Base-by-base conservation (phyloP, 192 early-diverging fungal genomes). In the Rhizoclosmatium globosum region DNA sequence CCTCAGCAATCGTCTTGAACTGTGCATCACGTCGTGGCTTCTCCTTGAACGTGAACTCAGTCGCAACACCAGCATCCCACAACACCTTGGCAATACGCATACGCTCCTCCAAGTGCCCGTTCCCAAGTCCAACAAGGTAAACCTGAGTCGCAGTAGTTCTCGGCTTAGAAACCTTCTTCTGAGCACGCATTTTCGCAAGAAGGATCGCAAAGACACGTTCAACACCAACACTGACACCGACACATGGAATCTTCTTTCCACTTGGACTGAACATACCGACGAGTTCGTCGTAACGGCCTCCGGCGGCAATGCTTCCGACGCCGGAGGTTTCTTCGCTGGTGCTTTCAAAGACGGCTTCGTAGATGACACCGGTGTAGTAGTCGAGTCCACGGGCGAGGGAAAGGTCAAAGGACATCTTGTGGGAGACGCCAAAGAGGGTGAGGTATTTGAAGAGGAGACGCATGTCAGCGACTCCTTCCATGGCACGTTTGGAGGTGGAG, bases 321-420 rank as follows among this genome's bases (percentile, higher is more conserved):
- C 95, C 96, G 47, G 90, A 91, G 47, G 80, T 89, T 81, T 96
- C 95, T 68, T 95, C 94, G 77, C 74, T 79, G 41, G 87, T 72
- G 77, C 31, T 15, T 11, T 42, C 21, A n/a, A 43, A 64, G 21
- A 48, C 38, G 6, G 96, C 98, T 82, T 99, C 98, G 83, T 98
- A 99, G 80, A 99, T 99, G 64, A 98, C 92, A 41, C 98, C 98
- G 48, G 98, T 99, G 87, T 99, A 99, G 84, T 99, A 99, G 82
- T 99, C 98, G 53, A 99, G 81, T 42, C 98, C 98, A 53, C 98
- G 91, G n/a, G 97, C 98, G 79, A 99, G 87, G 67, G 92, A 93
- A 71, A 99, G 89, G 82, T 99, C 98, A 80, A 99, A 97, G 2
- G 92, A 94, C 53, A 97, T 91, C 61, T 83, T 83, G 66, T 91